Percentiles rank a stretch among this genome's conserved stretches.
Evolutionary conservation across 768 basidiomycete genomes (phyloP).

Genomic region (Tricholoma matsutake): DNA sequence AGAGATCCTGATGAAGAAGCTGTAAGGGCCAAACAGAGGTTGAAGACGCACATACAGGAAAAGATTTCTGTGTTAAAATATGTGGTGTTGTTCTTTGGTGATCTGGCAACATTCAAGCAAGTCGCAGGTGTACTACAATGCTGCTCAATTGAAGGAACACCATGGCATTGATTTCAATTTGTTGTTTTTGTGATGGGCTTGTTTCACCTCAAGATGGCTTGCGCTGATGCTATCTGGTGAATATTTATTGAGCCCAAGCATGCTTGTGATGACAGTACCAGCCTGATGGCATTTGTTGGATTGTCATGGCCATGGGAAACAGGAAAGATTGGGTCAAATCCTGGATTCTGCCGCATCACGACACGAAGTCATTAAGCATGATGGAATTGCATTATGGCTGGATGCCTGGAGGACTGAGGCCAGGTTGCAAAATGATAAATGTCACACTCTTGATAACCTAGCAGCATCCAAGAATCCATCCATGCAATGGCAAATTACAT

Average conservation of each 20-base stretch:
- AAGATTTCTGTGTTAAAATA: constrained; percentile 1
- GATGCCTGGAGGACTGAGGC: constrained; percentile 29
- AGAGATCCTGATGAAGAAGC: constrained; percentile 15
- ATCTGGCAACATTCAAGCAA: constrained; percentile 23
- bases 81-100: constrained; percentile 23
- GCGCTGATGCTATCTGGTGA: constrained; percentile 23
- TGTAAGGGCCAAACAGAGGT: background rate
- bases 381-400: constrained; percentile 20
- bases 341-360: constrained; percentile 32
- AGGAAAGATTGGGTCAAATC: constrained; percentile 26
- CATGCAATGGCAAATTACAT: constrained; percentile 19
- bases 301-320: constrained; percentile 26
- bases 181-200: constrained; percentile 29
- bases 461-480: constrained; percentile 23
- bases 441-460: constrained; percentile 19
- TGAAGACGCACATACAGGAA: background rate
- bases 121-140: constrained; percentile 18
- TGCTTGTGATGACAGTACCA: constrained; percentile 12
- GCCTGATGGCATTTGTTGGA: constrained; percentile 19
- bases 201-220: constrained; percentile 30
- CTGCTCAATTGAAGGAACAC: constrained; percentile 24
- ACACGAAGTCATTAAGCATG: constrained; percentile 32
- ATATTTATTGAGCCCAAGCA: constrained; percentile 19
- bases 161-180: constrained; percentile 25
- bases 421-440: background rate